Percentiles rank a stretch among this genome's conserved stretches.
Evolutionary conservation across 1,284 basidiomycete species (phyloP).

Genomic region (Ustilago xerochloae): DNA sequence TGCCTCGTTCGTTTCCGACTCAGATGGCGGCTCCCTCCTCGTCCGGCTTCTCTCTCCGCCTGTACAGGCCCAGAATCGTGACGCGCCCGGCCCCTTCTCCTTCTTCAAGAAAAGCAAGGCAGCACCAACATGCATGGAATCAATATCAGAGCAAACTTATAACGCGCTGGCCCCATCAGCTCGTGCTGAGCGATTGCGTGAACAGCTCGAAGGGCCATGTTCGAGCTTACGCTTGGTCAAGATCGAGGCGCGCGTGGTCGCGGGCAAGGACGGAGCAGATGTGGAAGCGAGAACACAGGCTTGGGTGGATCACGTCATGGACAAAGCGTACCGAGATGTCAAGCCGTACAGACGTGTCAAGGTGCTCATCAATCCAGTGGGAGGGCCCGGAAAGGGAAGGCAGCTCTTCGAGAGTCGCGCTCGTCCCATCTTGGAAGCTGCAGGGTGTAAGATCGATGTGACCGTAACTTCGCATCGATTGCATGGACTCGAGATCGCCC

Average conservation of each 20-base stretch:
- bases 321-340: conserved; percentile 37
- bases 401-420: conserved; percentile 76
- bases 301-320: conserved; percentile 50
- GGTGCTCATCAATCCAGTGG: conserved; percentile 86
- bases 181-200: conserved; percentile 24
- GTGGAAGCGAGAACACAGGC: conserved; percentile 22
- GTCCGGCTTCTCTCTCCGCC: conserved; percentile 56
- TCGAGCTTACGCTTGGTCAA: conserved; percentile 55
- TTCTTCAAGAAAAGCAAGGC: conserved; percentile 39
- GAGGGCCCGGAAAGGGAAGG: conserved; percentile 83
- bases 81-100: conserved; percentile 19
- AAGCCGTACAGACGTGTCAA: conserved; percentile 52
- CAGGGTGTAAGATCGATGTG: conserved; percentile 77
- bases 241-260: conserved; percentile 53
- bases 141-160: conserved; percentile 21
- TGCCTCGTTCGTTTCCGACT: conserved; percentile 59
- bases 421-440: conserved; percentile 82
- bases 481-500: conserved; percentile 80
- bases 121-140: conserved; percentile 29
- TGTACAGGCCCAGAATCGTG: conserved; percentile 7
- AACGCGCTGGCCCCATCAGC: conserved; percentile 12
- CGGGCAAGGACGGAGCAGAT: conserved; percentile 12
- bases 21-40: conserved; percentile 61
- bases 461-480: conserved; percentile 72
- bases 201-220: conserved; percentile 57